Conservation (phyloP, 1,284 basidiomycete genomes). For the Leccinum pachyderme region DNA sequence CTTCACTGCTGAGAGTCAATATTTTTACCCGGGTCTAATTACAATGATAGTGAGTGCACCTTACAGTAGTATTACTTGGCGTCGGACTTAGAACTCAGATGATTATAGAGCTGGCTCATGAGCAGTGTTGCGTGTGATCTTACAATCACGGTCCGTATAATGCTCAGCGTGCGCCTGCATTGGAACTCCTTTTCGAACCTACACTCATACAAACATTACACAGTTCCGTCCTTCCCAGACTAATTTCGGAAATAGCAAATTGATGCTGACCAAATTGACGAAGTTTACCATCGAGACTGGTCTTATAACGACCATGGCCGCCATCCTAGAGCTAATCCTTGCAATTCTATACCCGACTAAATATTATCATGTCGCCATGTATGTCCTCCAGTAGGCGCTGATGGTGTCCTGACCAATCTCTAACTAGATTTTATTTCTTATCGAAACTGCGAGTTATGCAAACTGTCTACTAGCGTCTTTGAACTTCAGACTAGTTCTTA, state of each 20-base stretch:
- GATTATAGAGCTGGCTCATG: background rate
- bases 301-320: background rate
- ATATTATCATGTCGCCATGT: conserved; percentile 12
- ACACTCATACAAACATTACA: background rate
- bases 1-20: too few species aligned
- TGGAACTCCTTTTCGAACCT: background rate
- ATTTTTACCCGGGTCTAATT: too few species aligned
- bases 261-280: background rate
- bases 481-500: conserved; percentile 7
- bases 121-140: background rate
- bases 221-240: background rate
- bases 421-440: conserved; percentile 6
- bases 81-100: background rate
- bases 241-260: background rate
- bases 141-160: background rate
- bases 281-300: background rate
- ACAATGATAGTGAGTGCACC: too few species aligned
- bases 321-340: background rate
- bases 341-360: too few species aligned
- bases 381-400: background rate
- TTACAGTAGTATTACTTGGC: background rate
- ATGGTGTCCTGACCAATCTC: background rate
- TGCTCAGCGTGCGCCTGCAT: background rate
- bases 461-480: conserved; percentile 13
- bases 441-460: conserved; percentile 20